Base-by-base conservation (phyloP, 495 filamentous ascomycete species). In the Podospora pseudopauciseta region DNA sequence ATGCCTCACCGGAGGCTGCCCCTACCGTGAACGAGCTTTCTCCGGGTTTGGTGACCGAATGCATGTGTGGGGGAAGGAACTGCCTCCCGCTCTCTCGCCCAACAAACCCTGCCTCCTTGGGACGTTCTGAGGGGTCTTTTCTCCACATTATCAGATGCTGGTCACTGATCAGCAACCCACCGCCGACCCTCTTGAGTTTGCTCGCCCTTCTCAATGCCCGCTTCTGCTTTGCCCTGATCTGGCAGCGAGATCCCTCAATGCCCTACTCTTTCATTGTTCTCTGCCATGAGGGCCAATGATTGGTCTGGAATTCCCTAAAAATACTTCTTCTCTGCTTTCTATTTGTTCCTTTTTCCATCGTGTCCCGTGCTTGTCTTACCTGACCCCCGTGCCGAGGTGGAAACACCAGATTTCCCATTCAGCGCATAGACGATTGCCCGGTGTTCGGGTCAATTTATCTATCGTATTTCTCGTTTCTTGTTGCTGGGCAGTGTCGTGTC, bases 401-500 rank as follows among this genome's bases (percentile, higher is more conserved):
- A 18, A 49, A 49, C 13, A 18, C 39, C 3, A 5, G 9, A 49
- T 58, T 58, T 58, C 55, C 55, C n/a, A 23, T 58, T 20, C 55
- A 58, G 23, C 7, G 23, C 55, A 19, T 19, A 58, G 68, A 19
- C 19, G 26, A 49, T 3, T 63, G 15, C 20, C 13, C 5, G 19
- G 56, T 55, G 67, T 59, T 20, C 59, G 49, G 32, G 64, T 60
- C 30, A 61, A 49, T 63, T 19, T 6, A 56, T 44, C 68, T 6
- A 56, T 44, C 68, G 68, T 70, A 70, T 70, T 70, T 19, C 69
- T 70, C 69, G 65, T 60, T 53, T 70, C 56, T 26, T 27, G 18
- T 19, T 49, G 13, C 30, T 15, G 16, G 18, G 18, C 27, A 53
- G 30, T 23, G 61, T 49, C 16, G 18, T 19, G 5, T 63, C 13